These are phyloP conservation scores for Myriosclerotinia duriaeana DNA, from an alignment of 2,329 filamentous ascomycete species.

Conservation along the genomic window DNA sequence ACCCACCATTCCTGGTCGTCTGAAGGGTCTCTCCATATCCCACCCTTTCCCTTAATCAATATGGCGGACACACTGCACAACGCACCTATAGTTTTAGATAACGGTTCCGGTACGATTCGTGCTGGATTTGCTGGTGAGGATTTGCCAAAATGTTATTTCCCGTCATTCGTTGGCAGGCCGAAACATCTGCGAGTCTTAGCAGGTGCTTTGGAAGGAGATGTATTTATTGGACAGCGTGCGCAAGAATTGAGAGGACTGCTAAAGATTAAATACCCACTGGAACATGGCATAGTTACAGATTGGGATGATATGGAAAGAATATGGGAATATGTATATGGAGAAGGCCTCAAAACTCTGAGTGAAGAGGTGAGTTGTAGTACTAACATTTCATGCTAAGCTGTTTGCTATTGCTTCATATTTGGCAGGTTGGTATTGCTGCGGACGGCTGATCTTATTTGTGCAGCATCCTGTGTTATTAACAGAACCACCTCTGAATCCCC, in stretches of 20 bases:
- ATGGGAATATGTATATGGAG: slow-evolving; percentile 96
- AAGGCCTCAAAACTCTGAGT: slow-evolving; percentile 92
- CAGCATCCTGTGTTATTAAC: slow-evolving; percentile 94
- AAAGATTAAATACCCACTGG: slow-evolving; percentile 93
- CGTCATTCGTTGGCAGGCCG: slow-evolving; percentile 92
- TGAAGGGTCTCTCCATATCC: neutral
- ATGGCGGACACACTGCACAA: slow-evolving; percentile 83
- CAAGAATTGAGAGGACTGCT: slow-evolving; percentile 88
- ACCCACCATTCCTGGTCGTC: neutral
- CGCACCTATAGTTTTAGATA: slow-evolving; percentile 97
- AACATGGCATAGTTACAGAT: slow-evolving; percentile 97
- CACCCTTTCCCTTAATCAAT: neutral
- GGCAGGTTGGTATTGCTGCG: neutral
- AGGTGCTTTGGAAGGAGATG: slow-evolving; percentile 93
- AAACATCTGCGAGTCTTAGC: slow-evolving; percentile 94
- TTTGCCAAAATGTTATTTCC: slow-evolving; percentile 93
- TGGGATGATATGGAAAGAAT: slow-evolving; percentile 99
- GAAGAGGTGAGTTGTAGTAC: slow-evolving; percentile 69
- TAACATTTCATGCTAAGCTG: slow-evolving; percentile 5
- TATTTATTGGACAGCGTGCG: slow-evolving; percentile 88
- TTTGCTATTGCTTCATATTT: slow-evolving; percentile 11
- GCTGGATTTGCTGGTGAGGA: slow-evolving; percentile 97
- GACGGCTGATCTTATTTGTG: slow-evolving; percentile 22
- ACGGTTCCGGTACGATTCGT: slow-evolving; percentile 95
- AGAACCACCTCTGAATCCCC: slow-evolving; percentile 91